Evolutionary conservation across 768 basidiomycete species (phyloP), one percentile per base, ranked within the genome.

Genomic region (Hydnomerulius pinastri): DNA sequence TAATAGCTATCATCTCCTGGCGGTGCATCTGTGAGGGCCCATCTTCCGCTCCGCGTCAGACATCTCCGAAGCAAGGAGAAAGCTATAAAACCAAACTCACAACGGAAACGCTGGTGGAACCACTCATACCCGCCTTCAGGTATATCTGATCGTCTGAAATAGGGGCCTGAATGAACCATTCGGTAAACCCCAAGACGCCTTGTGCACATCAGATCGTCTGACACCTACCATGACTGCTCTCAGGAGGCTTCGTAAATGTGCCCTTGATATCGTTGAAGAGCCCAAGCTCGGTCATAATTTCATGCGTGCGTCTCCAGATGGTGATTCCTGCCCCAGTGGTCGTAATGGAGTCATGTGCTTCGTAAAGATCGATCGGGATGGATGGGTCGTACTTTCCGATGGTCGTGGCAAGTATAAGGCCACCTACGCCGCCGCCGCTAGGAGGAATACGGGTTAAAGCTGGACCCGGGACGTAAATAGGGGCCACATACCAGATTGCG

Each of bases 241-340:
- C 59, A 23, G 58, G 55, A 25, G 32, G 11, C 1, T 42, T 43
- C 2, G 55, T 40, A 11, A 60, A 50, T 9, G 65, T 55, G 12
- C 51, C 47, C 20, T 50, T 48, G 12, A 69, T 53, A 4, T 71
- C 74, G 13, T 74, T 65, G 25, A 69, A 64, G 4, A 81, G 51
- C 1, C 74, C 77, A 41, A 82, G 73, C 11, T 63, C 58, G 24
- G 71, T 62, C 53, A 81, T 55, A n/a, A 78, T 67, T 5, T 62
- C 64, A 74, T 76, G 76, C 9, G 77, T 77, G 32, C 76, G 65
- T 8, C 61, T 60, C 79, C 77, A 78, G 5, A 80, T 66, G 62
- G 73, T 37, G 66, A 78, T 37, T 61, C 79, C 75, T 5, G 71
- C 72, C 4, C 77, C 77, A 11, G 68, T 56, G 8, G 69, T 68